phyloP scores from a whole-genome alignment of 2,329 filamentous ascomycete genomes.

The Anthostomella pinea region DNA sequence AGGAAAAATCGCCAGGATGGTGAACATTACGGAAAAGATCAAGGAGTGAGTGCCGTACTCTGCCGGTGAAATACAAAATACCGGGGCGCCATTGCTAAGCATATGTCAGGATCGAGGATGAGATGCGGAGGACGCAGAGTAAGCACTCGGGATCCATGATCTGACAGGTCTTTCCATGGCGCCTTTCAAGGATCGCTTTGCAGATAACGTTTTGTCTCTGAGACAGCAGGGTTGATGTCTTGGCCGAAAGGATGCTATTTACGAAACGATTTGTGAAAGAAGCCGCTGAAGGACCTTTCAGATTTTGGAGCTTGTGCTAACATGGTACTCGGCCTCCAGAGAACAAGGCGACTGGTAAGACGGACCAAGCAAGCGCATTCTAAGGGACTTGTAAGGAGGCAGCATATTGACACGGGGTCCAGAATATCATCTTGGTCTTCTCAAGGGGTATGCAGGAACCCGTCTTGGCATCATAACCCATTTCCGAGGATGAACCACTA shows the following conservation, averaged over 20 bases:
- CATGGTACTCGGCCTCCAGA: slow-evolving; percentile 54
- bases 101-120: slow-evolving; percentile 99
- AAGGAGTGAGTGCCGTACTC: slow-evolving; percentile 83
- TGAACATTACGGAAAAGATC: slow-evolving; percentile 99
- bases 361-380: neutral
- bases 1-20: slow-evolving; percentile 63
- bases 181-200: no score
- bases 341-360: slow-evolving; percentile 95
- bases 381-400: neutral
- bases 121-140: slow-evolving; percentile 99
- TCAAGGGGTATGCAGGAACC: slow-evolving; percentile 78
- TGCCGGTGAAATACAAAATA: no score
- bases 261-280: no score
- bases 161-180: slow-evolving; percentile 1
- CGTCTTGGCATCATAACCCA: no score
- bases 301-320: slow-evolving; percentile 13
- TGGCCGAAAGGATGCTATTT: no score
- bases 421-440: slow-evolving; percentile 97
- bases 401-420: slow-evolving; percentile 8
- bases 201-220: slow-evolving; percentile 7
- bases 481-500: slow-evolving; percentile 3
- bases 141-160: slow-evolving; percentile 36
- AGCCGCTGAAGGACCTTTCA: slow-evolving; percentile 3
- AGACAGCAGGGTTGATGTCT: no score
- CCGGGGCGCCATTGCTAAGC: no score